phyloP scores from a whole-genome alignment of 2,329 filamentous ascomycete species.

The Aulographum hederae region DNA sequence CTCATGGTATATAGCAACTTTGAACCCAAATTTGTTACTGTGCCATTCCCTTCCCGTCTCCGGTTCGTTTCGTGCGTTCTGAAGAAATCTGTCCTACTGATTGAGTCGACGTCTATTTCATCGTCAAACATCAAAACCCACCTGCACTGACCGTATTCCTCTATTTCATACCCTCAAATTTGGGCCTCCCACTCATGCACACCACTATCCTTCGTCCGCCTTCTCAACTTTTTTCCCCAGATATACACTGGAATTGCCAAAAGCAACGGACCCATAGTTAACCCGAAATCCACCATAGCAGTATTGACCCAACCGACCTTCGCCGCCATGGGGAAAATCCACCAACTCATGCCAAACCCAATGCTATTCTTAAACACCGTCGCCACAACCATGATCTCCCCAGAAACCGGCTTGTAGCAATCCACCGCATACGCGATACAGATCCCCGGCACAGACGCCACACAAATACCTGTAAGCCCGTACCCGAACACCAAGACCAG shows the following conservation, averaged over 20 bases:
- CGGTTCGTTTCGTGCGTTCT: no score
- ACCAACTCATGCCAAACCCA: constrained; percentile 38
- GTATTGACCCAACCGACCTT: constrained; percentile 33
- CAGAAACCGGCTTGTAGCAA: constrained; percentile 44
- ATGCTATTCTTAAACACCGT: constrained; percentile 47
- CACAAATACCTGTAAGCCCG: constrained; percentile 37
- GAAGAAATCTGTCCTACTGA: no score
- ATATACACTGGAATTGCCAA: constrained; percentile 38
- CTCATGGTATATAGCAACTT: no score
- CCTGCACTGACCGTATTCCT: neutral
- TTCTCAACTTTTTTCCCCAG: constrained; percentile 38
- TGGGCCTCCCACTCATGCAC: no score
- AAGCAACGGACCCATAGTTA: constrained; percentile 34
- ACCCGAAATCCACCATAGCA: constrained; percentile 40
- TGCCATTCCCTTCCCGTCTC: no score
- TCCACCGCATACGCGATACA: constrained; percentile 41
- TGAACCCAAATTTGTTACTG: no score
- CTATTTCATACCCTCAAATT: constrained; percentile 23
- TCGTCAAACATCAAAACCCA: no score
- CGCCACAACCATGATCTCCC: constrained; percentile 39
- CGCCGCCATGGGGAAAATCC: constrained; percentile 33
- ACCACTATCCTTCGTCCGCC: constrained; percentile 35
- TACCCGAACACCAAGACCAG: constrained; percentile 41
- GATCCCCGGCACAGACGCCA: constrained; percentile 41
- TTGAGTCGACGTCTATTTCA: no score